Base-by-base conservation (phyloP, 1,139 yeast species). In the Nakaseomyces bracarensis region DNA sequence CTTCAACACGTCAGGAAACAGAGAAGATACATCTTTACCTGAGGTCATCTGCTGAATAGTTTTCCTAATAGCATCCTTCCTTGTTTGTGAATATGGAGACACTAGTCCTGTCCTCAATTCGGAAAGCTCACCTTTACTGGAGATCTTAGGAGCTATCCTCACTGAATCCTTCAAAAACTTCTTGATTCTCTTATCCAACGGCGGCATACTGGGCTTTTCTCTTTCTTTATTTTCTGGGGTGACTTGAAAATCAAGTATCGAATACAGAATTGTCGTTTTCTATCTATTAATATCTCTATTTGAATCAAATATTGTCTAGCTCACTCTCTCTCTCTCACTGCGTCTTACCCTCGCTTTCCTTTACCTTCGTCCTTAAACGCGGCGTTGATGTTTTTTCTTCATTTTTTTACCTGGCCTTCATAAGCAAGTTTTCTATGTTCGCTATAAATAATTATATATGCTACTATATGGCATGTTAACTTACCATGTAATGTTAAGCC, bases 11-110 rank as follows among this genome's bases (percentile, higher is more conserved):
- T 93, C 97, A 1, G 99, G 98, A 54, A 93, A 93, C 47, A 93
- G 71, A 1, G 94, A 78, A 10, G 95, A 84, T 22, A 93, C 97
- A 64, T 93, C 98, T 61, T 93, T 93, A n/a, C 98, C 98, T 25
- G 89, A 77, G 0, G 98, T 93, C 99, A 93, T 93, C 47, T 96
- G 97, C 46, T 93, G 95, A 57, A 93, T 93, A 19, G 95, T 95
- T 45, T 96, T 72, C 65, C 89, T 95, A 52, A 93, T 93, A 21
- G 98, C 95, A 63, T 93, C 98, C 62, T 91, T 93, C 47, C 96
- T 71, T 53, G 93, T 96, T 53, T 77, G 81, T 34, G 96, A 94
- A 64, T 86, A 93, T 64, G 86, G 97, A 11, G 96, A 86, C 4
- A 91, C 97, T 45, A 93, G 72, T 1, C 97, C 97, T 36, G 77